Percentiles rank a stretch among this genome's conserved stretches.
Evolutionary conservation across 768 basidiomycete species (phyloP).

Genomic region (Psilocybe subaeruginosa): DNA sequence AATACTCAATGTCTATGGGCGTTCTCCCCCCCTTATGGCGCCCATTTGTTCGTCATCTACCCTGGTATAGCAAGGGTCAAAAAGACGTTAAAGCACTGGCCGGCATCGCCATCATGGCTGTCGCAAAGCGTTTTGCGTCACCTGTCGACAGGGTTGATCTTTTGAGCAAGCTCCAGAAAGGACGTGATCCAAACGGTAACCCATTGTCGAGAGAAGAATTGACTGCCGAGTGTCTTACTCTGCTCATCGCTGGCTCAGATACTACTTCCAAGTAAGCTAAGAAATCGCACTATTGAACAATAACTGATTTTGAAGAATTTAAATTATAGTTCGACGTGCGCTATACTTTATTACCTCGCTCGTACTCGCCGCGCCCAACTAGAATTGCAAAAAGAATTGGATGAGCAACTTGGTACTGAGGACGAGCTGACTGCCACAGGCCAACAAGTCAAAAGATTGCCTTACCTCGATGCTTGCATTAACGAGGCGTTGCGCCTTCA

Average conservation of each 20-base stretch:
- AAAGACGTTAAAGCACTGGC: slow-evolving; percentile 73
- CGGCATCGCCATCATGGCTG: slow-evolving; percentile 79
- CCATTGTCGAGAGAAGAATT: slow-evolving; percentile 82
- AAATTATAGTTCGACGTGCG: slow-evolving; percentile 75
- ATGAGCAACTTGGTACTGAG: slow-evolving; percentile 54
- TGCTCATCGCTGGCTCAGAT: slow-evolving; percentile 88
- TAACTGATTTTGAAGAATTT: slow-evolving; percentile 6
- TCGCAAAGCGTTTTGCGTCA: slow-evolving; percentile 71
- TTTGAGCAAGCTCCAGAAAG: slow-evolving; percentile 77
- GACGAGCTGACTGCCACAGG: slow-evolving; percentile 65
- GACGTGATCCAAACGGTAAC: slow-evolving; percentile 78
- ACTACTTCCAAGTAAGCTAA: slow-evolving; percentile 85
- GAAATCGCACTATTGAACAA: not conserved
- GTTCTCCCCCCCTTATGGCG: slow-evolving; percentile 74
- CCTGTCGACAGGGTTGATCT: slow-evolving; percentile 81
- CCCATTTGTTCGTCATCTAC: slow-evolving; percentile 63
- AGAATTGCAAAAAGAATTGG: slow-evolving; percentile 79
- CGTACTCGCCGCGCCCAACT: slow-evolving; percentile 62
- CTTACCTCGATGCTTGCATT: slow-evolving; percentile 87
- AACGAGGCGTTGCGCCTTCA: slow-evolving; percentile 86
- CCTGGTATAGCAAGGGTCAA: slow-evolving; percentile 76
- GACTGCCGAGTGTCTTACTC: slow-evolving; percentile 86
- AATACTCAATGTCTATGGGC: slow-evolving; percentile 85
- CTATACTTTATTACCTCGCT: slow-evolving; percentile 85
- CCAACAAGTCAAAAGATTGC: slow-evolving; percentile 71